Evolutionary conservation across 495 filamentous ascomycete species (phyloP).

Genomic region (Penicillium psychrofluorescens): DNA sequence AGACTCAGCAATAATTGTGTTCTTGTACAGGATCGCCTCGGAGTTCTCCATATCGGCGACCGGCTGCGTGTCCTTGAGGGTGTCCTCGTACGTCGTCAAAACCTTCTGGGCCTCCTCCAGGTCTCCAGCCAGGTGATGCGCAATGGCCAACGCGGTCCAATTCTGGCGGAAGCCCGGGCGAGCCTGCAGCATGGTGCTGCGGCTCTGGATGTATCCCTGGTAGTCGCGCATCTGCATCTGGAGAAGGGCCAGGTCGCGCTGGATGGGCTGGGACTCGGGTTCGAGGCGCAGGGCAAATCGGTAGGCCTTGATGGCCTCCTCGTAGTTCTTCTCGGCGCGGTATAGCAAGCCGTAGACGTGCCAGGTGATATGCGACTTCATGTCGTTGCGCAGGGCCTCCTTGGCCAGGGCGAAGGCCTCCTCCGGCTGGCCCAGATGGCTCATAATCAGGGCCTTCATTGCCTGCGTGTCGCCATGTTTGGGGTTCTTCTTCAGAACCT

Average conservation of each 20-base stretch:
- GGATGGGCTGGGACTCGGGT: slow-evolving; percentile 87
- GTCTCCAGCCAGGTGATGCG: slow-evolving; percentile 82
- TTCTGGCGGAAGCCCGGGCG: slow-evolving; percentile 75
- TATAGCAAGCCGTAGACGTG: slow-evolving; percentile 98
- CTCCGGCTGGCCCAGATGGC: slow-evolving; percentile 77
- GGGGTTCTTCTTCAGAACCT: slow-evolving; percentile 87
- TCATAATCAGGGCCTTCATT: slow-evolving; percentile 98
- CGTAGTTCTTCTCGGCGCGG: slow-evolving; percentile 88
- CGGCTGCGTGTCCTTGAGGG: slow-evolving; percentile 66
- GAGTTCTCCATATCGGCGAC: slow-evolving; percentile 85
- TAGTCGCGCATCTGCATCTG: slow-evolving; percentile 98
- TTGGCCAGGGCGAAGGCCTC: slow-evolving; percentile 93
- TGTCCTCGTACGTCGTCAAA: slow-evolving; percentile 85
- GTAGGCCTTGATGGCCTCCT: slow-evolving; percentile 98
- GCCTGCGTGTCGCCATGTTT: slow-evolving; percentile 97
- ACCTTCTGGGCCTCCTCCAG: slow-evolving; percentile 82
- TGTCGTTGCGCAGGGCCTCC: slow-evolving; percentile 82
- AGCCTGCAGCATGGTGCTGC: slow-evolving; percentile 74
- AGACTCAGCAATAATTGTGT: slow-evolving; percentile 81
- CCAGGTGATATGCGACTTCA: slow-evolving; percentile 99
- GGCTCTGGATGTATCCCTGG: slow-evolving; percentile 82
- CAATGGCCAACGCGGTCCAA: slow-evolving; percentile 93
- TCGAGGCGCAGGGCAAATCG: slow-evolving; percentile 88
- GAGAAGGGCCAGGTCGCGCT: slow-evolving; percentile 84
- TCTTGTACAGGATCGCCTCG: slow-evolving; percentile 95